phyloP scores from a whole-genome alignment of 805 yeast genomes.

The Nakazawaea molendinolei region DNA sequence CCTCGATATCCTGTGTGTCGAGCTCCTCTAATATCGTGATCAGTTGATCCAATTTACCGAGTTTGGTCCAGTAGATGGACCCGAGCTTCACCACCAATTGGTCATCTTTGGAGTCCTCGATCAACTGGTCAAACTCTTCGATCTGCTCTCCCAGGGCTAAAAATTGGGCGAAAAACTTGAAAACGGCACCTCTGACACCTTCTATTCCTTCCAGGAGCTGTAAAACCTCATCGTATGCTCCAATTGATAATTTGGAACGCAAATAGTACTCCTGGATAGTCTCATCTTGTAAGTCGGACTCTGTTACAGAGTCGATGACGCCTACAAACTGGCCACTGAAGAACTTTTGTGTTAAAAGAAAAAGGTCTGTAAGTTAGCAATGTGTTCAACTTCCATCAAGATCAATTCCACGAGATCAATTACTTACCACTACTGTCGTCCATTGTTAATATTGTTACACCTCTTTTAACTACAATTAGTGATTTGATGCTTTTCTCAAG shows the following conservation, averaged over 20 bases:
- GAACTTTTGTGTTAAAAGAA: slow-evolving; percentile 50
- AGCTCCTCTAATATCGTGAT: slow-evolving; percentile 29
- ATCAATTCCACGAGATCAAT: no score
- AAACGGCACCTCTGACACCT: no score
- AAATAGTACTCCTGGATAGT: slow-evolving; percentile 15
- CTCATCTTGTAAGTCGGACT: slow-evolving; percentile 29
- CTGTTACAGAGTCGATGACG: slow-evolving; percentile 31
- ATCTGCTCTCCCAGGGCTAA: neutral
- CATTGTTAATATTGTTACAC: slow-evolving; percentile 1
- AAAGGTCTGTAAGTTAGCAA: slow-evolving; percentile 33
- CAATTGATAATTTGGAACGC: slow-evolving; percentile 15
- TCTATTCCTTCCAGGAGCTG: no score
- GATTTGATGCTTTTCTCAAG: neutral
- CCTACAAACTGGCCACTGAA: slow-evolving; percentile 51
- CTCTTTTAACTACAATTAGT: neutral
- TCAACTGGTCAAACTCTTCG: slow-evolving; percentile 6
- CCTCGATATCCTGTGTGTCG: slow-evolving; percentile 27
- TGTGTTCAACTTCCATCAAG: neutral
- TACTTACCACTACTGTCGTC: slow-evolving; percentile 19
- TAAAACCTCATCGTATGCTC: slow-evolving; percentile 10
- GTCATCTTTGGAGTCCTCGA: slow-evolving; percentile 1
- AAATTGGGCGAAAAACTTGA: slow-evolving; percentile 1
- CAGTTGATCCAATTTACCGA: slow-evolving; percentile 36
- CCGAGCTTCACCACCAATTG: slow-evolving; percentile 31
- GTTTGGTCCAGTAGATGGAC: slow-evolving; percentile 32